Conservation (phyloP, 345 rosid genomes). For the Raphanus raphanistrum region DNA sequence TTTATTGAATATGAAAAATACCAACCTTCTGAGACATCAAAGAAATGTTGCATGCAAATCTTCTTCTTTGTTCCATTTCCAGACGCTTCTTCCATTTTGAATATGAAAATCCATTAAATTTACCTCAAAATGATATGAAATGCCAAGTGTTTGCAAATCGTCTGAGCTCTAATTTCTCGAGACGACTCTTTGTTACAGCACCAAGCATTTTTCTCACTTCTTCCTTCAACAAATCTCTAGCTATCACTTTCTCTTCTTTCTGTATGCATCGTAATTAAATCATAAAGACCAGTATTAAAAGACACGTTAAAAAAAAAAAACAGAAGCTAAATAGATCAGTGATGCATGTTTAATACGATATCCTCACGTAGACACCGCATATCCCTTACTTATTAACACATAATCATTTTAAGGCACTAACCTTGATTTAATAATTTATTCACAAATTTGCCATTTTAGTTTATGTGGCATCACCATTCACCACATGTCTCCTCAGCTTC, state of each 20-base stretch:
- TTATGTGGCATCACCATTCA: too few relatives aligned
- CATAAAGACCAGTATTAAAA: too few relatives aligned
- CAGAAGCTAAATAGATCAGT: too few relatives aligned
- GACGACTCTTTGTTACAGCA: not conserved
- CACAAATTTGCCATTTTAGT: too few relatives aligned
- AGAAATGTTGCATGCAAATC: not conserved
- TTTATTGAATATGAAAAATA: not conserved
- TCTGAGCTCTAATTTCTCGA: slow-evolving; percentile 18
- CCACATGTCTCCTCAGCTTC: too few relatives aligned
- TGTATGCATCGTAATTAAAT: not conserved
- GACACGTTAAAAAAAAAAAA: too few relatives aligned
- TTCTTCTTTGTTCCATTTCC: not conserved
- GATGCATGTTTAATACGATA: too few relatives aligned
- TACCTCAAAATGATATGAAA: slow-evolving; percentile 45
- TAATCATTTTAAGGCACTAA: too few relatives aligned
- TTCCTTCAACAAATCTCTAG: slow-evolving; percentile 11
- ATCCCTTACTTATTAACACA: too few relatives aligned
- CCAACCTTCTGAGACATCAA: not conserved
- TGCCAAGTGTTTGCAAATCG: slow-evolving; percentile 30
- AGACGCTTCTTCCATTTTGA: not conserved
- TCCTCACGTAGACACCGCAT: too few relatives aligned
- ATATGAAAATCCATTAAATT: slow-evolving; percentile 27
- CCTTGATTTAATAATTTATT: too few relatives aligned
- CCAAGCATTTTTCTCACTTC: slow-evolving; percentile 16
- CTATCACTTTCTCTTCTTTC: not conserved